These are phyloP conservation scores for Naganishia sp. DNA, from an alignment of 1,284 basidiomycete species.

Conservation along the genomic window DNA sequence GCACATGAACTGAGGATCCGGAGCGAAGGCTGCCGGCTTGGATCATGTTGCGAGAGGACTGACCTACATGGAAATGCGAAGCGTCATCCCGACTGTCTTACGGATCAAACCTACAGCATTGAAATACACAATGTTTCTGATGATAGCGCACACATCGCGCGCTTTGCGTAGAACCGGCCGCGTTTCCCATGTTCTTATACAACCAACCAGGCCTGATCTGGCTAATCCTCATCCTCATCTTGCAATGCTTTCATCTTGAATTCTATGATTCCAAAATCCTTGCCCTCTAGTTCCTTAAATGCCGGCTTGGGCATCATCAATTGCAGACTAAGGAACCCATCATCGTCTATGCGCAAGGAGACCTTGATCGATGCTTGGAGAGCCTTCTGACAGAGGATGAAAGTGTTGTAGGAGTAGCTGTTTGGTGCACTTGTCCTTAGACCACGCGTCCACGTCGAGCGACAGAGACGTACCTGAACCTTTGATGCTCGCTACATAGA, in stretches of 20 bases:
- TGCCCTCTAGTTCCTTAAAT: slow-evolving; percentile 52
- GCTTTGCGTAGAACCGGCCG: too few species aligned
- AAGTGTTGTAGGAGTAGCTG: slow-evolving; percentile 77
- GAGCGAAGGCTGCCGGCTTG: too few species aligned
- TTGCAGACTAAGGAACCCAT: slow-evolving; percentile 78
- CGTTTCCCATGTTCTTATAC: not conserved
- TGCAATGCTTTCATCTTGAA: slow-evolving; percentile 65
- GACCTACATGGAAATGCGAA: too few species aligned
- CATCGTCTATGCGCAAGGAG: slow-evolving; percentile 75
- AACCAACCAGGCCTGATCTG: not conserved
- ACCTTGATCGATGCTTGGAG: slow-evolving; percentile 79
- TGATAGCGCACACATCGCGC: too few species aligned
- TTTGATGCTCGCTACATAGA: slow-evolving; percentile 69
- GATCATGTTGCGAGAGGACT: too few species aligned
- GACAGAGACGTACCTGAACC: slow-evolving; percentile 64
- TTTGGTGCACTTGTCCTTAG: not conserved
- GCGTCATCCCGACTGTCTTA: too few species aligned
- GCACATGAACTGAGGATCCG: not conserved
- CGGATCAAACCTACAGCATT: too few species aligned
- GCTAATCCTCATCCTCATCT: slow-evolving; percentile 24
- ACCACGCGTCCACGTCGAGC: not conserved
- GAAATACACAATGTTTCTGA: too few species aligned
- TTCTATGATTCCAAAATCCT: slow-evolving; percentile 69
- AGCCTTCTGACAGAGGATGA: slow-evolving; percentile 68
- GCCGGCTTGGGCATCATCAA: slow-evolving; percentile 69